A percentile compares a stretch with the other conserved stretches of the same genome.
Evolutionary conservation across 192 early-diverging fungal species (phyloP).

Genomic region (Coemansia brasiliensis): DNA sequence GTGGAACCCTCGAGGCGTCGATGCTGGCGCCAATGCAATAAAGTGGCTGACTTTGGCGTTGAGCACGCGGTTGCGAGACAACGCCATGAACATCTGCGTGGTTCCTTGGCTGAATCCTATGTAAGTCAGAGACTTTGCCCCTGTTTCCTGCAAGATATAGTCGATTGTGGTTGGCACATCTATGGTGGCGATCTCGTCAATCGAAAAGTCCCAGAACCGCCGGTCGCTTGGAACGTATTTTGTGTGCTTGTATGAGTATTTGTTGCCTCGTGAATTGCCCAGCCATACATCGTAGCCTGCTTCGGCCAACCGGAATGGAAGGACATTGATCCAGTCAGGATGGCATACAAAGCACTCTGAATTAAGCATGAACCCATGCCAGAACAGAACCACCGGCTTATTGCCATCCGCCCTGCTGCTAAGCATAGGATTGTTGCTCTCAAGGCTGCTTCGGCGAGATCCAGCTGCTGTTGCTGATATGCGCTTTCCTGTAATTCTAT

Average conservation of each 20-base stretch:
- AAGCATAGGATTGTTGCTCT: background rate
- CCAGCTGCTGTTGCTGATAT: constrained; percentile 17
- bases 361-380: constrained; percentile 94
- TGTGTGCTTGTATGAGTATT: constrained; percentile 86
- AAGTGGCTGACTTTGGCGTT: constrained; percentile 87
- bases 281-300: constrained; percentile 96
- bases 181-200: constrained; percentile 85
- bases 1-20: constrained; percentile 79
- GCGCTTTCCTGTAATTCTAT: constrained; percentile 67
- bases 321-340: constrained; percentile 68
- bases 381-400: constrained; percentile 88
- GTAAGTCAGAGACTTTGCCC: constrained; percentile 78
- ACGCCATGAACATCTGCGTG: constrained; percentile 82
- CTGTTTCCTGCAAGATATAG: constrained; percentile 84
- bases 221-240: constrained; percentile 64
- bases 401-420: background rate
- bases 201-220: constrained; percentile 90
- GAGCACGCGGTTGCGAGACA: constrained; percentile 74
- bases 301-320: constrained; percentile 84
- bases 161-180: constrained; percentile 87
- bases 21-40: constrained; percentile 87
- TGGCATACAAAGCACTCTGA: constrained; percentile 91
- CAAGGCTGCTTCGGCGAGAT: constrained; percentile 9
- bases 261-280: constrained; percentile 92
- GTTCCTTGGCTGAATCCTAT: constrained; percentile 98